These are phyloP conservation scores for Saccharomycopsis sp. DNA, from an alignment of 805 yeast genomes.

Conservation along the genomic window DNA sequence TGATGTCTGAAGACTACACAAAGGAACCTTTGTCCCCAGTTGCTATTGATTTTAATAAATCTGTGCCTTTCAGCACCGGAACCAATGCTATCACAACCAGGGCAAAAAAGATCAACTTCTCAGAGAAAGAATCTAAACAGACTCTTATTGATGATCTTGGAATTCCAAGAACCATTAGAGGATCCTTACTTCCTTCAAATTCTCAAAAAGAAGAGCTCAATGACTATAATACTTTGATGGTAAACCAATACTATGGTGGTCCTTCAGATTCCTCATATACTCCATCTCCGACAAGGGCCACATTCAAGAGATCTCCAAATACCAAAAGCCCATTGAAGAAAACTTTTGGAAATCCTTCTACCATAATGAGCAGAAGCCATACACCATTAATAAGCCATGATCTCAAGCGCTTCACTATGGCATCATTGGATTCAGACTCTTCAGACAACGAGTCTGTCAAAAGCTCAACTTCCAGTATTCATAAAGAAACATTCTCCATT, in stretches of 20 bases:
- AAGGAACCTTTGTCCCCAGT: background rate
- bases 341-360: constrained; percentile 1
- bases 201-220: constrained; percentile 3
- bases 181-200: constrained; percentile 9
- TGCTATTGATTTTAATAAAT: background rate
- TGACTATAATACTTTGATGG: constrained; percentile 16
- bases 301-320: background rate
- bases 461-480: background rate
- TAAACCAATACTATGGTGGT: constrained; percentile 7
- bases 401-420: background rate
- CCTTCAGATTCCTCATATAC: background rate
- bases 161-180: constrained; percentile 19
- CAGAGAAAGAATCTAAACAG: constrained; percentile 8
- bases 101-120: background rate
- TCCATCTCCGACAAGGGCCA: background rate
- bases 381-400: background rate
- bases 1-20: background rate
- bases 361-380: background rate
- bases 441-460: background rate
- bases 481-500: background rate
- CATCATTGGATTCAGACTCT: background rate
- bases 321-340: background rate
- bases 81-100: background rate
- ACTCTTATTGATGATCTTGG: constrained; percentile 14
- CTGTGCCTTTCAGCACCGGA: background rate